Evolutionary conservation across 345 rosid genomes (phyloP), one percentile per base, ranked within the genome.

Genomic region (Acer negundo): DNA sequence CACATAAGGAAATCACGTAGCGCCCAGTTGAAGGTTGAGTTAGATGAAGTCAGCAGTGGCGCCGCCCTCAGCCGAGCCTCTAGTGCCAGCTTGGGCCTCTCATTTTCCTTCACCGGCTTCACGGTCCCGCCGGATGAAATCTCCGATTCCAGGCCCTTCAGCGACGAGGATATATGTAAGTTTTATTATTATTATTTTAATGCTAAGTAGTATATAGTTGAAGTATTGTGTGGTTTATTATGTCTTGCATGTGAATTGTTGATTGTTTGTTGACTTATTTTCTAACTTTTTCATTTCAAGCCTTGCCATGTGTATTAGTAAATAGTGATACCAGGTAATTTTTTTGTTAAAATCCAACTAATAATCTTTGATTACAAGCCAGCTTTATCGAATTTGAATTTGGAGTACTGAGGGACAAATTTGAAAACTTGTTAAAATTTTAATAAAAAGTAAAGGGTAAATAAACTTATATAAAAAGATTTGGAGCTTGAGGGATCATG

Each of bases 101-200:
- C 99, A 13, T 96, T 93, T 79, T 93, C 98, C 24, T 96, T 96
- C 90, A 93, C 97, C 23, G 99, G 99, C 67, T 96, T 96, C 86
- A 84, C 86, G 72, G 51, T 92, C 84, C 98, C 97, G 19, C 91
- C 91, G 2, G 99, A 93, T 26, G 98, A 92, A 75, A 86, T 91
- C 31, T 85, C 91, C 46, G 94, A 93, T 85, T 86, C 90, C 4
- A 91, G 87, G 84, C 92, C 90, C 22, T 96, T 93, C 73, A 93
- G 98, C 82, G 99, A 96, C 76, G 99, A 91, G 55, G 92, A 91
- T 70, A 91, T 81, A 80, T 91, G 99, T 93, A 88, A 90, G 98
- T 49, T 1, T 31, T 1, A 6, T 10, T 28, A 2, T 10, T 46
- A 42, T n/a, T 16, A 12, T 17, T 4, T 6, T 11, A n/a, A 19